Evolutionary conservation across 257 asterid genomes (phyloP), one percentile per base, ranked within the genome.

Genomic region (Nicotiana noctiflora): DNA sequence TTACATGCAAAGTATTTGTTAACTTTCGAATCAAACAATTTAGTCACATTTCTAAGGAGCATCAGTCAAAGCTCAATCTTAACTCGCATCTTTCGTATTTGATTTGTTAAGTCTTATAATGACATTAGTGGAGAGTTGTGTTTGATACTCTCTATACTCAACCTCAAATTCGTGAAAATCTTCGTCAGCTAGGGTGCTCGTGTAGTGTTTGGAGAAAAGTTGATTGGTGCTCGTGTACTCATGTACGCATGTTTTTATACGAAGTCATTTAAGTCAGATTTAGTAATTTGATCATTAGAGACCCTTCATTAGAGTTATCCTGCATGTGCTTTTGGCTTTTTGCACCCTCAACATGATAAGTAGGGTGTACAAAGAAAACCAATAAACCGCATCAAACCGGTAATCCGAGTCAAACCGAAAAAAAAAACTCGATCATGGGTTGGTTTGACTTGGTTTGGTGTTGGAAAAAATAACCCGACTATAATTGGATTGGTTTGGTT

Each of bases 261-360:
- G 32, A 70, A 70, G 77, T 70, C 37, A 5, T 32, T 32, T 32
- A 32, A 56, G 77, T 44, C 34, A 70, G 77, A 29, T 74, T 49
- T 49, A 74, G 51, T 49, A 49, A 49, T 11, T 23, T 74, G 44
- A 74, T 14, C 79, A 49, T 14, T 72, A 72, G 14, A 72, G 61
- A 72, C 3, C 78, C 61, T 72, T 72, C 44, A 72, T 46, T 72
- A 49, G 60, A 49, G 23, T 46, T 72, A 49, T 49, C 78, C 61
- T 46, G 49, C 49, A 31, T 23, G 78, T 46, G 57, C n/a, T n/a
- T n/a, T n/a, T n/a, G n/a, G n/a, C n/a, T 46, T 49, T 37, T 72
- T 72, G n/a, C 79, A 44, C 78, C 64, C 34, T 74, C 18, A 81
- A 17, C 81, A 59, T 79, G 70, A 52, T 67, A 40, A 40, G n/a